phyloP scores from a whole-genome alignment of 1,139 yeast genomes.

The Magnusiomyces suaveolens region DNA sequence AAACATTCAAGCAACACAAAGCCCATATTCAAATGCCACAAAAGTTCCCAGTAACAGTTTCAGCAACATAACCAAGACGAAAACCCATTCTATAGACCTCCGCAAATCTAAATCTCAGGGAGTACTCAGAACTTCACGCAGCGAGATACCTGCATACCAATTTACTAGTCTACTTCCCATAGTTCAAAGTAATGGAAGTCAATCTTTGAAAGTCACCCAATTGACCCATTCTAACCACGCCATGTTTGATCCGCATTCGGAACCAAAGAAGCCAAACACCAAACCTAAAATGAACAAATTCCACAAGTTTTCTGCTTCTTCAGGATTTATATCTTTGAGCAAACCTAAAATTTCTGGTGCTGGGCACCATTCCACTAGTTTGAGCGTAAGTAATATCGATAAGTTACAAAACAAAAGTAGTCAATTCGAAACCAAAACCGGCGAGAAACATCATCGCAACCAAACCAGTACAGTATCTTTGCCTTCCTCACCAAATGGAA shows the following conservation, averaged over 20 bases:
- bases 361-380: background rate
- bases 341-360: background rate
- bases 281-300: background rate
- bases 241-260: background rate
- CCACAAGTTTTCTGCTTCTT: background rate
- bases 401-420: background rate
- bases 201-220: background rate
- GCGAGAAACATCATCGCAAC: background rate
- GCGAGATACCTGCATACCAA: background rate
- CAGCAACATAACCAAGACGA: background rate
- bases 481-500: background rate
- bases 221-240: background rate
- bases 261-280: background rate
- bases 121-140: background rate
- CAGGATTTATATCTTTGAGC: background rate
- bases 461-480: background rate
- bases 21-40: background rate
- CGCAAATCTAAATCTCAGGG: background rate
- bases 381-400: background rate
- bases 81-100: background rate
- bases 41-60: background rate
- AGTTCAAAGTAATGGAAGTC: background rate
- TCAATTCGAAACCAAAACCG: background rate
- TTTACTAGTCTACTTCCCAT: background rate
- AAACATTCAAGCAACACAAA: background rate